Conservation (phyloP, 208 protist genomes). For the Crithidia thermophila region DNA sequence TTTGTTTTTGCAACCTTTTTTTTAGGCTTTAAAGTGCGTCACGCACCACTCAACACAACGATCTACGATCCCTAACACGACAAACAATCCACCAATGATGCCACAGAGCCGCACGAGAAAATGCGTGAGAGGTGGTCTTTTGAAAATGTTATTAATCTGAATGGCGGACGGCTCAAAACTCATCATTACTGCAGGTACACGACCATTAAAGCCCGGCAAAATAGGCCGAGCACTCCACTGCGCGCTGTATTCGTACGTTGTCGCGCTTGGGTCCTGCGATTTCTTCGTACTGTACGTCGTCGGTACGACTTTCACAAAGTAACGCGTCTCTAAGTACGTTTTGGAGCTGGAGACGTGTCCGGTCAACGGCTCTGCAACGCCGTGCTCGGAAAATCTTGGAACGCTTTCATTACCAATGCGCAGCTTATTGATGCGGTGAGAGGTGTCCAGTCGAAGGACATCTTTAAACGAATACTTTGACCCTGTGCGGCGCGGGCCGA, state of each 20-base stretch:
- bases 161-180: constrained; percentile 67
- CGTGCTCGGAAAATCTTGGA: constrained; percentile 58
- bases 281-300: constrained; percentile 56
- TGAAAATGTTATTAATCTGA: constrained; percentile 81
- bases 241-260: constrained; percentile 78
- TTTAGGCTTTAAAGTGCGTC: neutral
- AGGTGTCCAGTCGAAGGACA: constrained; percentile 57
- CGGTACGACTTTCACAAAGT: constrained; percentile 70
- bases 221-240: constrained; percentile 44
- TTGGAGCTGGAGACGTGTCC: constrained; percentile 29
- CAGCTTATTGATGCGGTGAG: constrained; percentile 72
- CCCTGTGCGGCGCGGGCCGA: constrained; percentile 53
- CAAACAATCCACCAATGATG: constrained; percentile 90
- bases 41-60: constrained; percentile 35
- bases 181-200: constrained; percentile 57
- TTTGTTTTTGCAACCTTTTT: too few relatives aligned
- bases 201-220: constrained; percentile 28
- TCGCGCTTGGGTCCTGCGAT: constrained; percentile 3
- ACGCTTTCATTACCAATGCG: constrained; percentile 65
- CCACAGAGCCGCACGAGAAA: constrained; percentile 84
- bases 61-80: constrained; percentile 79
- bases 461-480: constrained; percentile 39
- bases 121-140: constrained; percentile 57
- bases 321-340: constrained; percentile 48
- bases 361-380: constrained; percentile 47